Evolutionary conservation across 2,329 filamentous ascomycete genomes (phyloP).

Genomic region (Botrytis hyacinthi): DNA sequence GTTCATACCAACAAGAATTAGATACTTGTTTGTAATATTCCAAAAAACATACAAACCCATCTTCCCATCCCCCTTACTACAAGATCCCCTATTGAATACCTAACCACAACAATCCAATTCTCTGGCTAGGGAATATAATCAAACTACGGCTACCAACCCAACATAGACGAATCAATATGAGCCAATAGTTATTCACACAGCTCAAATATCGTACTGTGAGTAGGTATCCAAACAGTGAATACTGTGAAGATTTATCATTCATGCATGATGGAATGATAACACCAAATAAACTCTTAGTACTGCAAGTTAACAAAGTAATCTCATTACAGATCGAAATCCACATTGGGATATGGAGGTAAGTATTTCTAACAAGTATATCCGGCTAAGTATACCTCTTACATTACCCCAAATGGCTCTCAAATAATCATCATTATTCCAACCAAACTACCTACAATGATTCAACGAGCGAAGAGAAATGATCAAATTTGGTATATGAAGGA

Average conservation of each 20-base stretch:
- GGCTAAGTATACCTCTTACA: no score
- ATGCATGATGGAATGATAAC: neutral
- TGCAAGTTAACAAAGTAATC: neutral
- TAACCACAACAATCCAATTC: neutral
- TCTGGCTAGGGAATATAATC: neutral
- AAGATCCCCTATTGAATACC: no score
- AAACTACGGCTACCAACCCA: neutral
- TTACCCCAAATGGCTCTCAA: no score
- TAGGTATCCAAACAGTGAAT: neutral
- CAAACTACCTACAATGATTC: no score
- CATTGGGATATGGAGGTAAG: neutral
- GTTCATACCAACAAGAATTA: neutral
- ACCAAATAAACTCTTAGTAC: neutral
- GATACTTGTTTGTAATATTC: accelerated
- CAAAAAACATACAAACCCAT: neutral
- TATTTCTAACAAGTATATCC: no score
- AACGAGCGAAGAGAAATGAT: no score
- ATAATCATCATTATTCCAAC: no score
- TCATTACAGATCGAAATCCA: accelerated
- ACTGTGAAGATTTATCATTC: no score
- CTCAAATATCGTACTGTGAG: neutral
- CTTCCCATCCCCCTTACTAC: neutral
- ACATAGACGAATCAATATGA: neutral
- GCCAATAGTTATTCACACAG: neutral
- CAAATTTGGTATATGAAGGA: no score